Conservation (phyloP, 2,329 filamentous ascomycete species). For the Scedosporium minutisporum region DNA sequence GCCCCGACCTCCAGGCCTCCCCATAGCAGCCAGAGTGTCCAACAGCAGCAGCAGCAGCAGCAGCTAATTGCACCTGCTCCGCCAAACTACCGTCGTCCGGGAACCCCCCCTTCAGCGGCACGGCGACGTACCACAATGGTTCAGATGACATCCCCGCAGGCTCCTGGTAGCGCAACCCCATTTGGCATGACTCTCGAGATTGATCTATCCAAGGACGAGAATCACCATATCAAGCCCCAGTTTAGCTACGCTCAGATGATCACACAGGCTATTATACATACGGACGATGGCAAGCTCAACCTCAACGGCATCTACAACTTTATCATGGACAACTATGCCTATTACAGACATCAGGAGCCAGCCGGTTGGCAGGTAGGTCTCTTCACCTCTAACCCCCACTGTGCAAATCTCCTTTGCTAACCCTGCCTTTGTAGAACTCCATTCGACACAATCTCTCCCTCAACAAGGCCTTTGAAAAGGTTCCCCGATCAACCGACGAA, state of each 20-base stretch:
- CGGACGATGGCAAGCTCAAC: conserved; percentile 78
- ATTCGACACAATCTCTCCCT: conserved; percentile 94
- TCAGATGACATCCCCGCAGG: conserved; percentile 1
- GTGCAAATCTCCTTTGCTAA: not conserved
- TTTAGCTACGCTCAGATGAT: conserved; percentile 97
- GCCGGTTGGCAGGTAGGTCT: conserved; percentile 78
- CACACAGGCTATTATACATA: conserved; percentile 86
- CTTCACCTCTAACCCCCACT: not conserved
- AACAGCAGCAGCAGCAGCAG: conserved; percentile 16
- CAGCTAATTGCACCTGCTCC: conserved; percentile 49
- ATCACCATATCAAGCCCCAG: conserved; percentile 86
- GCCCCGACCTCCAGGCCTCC: conserved; percentile 8
- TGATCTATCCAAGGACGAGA: conserved; percentile 72
- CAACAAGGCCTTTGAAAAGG: conserved; percentile 91
- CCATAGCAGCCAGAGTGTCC: conserved; percentile 15
- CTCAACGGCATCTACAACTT: conserved; percentile 88
- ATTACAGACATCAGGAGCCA: conserved; percentile 69
- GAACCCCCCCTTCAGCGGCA: conserved; percentile 45
- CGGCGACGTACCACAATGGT: conserved; percentile 12
- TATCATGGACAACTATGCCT: conserved; percentile 85
- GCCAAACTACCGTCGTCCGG: conserved; percentile 49
- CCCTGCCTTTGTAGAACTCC: conserved; percentile 55
- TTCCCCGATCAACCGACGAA: conserved; percentile 84
- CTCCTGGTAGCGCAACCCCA: conserved; percentile 5
- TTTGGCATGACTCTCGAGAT: conserved; percentile 38